A percentile compares a stretch with the other conserved stretches of the same genome.
Evolutionary conservation across 331 rosid species (phyloP).

Genomic region (Rosa hybrid): DNA sequence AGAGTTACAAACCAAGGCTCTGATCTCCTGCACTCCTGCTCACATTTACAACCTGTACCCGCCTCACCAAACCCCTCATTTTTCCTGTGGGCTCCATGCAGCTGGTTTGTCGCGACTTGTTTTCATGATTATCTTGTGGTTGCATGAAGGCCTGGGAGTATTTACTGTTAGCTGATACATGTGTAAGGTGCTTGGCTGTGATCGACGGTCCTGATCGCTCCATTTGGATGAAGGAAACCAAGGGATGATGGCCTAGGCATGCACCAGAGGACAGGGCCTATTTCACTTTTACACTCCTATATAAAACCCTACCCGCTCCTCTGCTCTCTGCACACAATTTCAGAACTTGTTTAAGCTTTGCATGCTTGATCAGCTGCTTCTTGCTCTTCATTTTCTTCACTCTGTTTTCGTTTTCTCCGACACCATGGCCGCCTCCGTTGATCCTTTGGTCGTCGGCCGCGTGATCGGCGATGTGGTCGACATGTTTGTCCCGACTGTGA

Average conservation of each 20-base stretch:
- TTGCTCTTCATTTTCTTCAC: neutral
- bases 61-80: neutral
- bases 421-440: constrained; percentile 67
- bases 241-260: constrained; percentile 52
- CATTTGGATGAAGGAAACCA: constrained; percentile 31
- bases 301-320: constrained; percentile 30
- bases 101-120: neutral
- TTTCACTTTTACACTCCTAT: constrained; percentile 8
- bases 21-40: neutral
- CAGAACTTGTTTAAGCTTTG: neutral
- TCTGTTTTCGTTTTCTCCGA: neutral
- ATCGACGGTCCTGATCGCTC: constrained; percentile 28
- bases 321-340: neutral
- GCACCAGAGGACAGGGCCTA: constrained; percentile 22
- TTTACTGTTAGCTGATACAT: constrained; percentile 15
- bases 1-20: constrained; percentile 15
- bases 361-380: neutral
- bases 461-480: constrained; percentile 90
- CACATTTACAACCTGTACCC: constrained; percentile 32
- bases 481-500: constrained; percentile 68
- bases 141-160: constrained; percentile 20
- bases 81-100: constrained; percentile 25
- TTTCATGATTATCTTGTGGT: constrained; percentile 34
- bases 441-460: constrained; percentile 82
- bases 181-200: constrained; percentile 3